These are phyloP conservation scores for Debaryomyces sp. DNA, from an alignment of 1,139 yeast species.

Conservation along the genomic window DNA sequence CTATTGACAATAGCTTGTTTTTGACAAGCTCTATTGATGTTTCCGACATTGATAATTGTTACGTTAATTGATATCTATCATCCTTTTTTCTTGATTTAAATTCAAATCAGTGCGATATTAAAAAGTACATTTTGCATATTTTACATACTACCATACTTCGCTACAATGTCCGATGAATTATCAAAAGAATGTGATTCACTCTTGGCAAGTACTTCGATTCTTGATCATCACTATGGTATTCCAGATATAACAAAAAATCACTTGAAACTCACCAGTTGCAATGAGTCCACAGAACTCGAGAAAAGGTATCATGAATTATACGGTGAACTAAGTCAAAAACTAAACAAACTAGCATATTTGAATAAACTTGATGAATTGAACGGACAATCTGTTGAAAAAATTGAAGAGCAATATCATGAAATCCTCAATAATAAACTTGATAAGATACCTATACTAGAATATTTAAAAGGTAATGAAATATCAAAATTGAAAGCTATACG, in stretches of 20 bases:
- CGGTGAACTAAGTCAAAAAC: conserved; percentile 23
- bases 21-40: conserved; percentile 19
- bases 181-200: conserved; percentile 25
- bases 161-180: conserved; percentile 21
- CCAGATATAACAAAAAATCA: conserved; percentile 16
- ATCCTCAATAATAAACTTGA: conserved; percentile 6
- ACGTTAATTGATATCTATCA: neutral
- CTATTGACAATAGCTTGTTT: conserved; percentile 27
- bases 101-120: conserved; percentile 2
- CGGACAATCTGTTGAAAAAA: conserved; percentile 13
- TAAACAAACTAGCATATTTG: conserved; percentile 34
- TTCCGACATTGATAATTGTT: neutral
- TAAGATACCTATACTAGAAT: neutral
- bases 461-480: conserved; percentile 1
- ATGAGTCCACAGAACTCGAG: conserved; percentile 20
- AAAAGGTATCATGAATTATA: conserved; percentile 25
- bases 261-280: neutral
- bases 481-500: conserved; percentile 18
- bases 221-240: conserved; percentile 32
- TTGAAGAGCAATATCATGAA: conserved; percentile 17
- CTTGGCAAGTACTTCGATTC: conserved; percentile 23
- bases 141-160: neutral
- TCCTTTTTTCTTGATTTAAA: neutral
- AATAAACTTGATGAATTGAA: conserved; percentile 25
- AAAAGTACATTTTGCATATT: neutral